A percentile compares a stretch with the other conserved stretches of the same genome.
These are phyloP conservation scores for Pezicula neosporulosa DNA, from an alignment of 2,329 filamentous ascomycete genomes.

Conservation along the genomic window DNA sequence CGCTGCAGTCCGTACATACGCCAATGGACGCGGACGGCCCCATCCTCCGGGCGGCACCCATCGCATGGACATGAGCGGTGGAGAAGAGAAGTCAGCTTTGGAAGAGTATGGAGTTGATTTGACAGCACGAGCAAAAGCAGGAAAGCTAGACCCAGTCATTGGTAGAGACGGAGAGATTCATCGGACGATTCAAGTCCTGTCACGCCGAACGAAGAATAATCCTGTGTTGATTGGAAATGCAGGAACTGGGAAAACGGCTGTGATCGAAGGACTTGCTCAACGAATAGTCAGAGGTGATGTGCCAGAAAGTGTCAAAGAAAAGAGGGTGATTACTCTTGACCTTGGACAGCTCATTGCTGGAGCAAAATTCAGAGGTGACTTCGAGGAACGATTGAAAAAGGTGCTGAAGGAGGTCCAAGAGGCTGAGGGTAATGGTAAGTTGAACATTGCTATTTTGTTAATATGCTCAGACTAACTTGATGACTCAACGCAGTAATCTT, in stretches of 20 bases:
- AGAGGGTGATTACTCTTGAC: constrained; percentile 82
- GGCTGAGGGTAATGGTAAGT: constrained; percentile 63
- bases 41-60: constrained; percentile 91
- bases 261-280: constrained; percentile 85
- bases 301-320: constrained; percentile 93
- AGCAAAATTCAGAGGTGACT: constrained; percentile 92
- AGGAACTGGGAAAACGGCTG: constrained; percentile 87
- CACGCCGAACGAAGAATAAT: constrained; percentile 82
- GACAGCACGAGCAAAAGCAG: constrained; percentile 77
- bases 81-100: constrained; percentile 76
- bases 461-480: too few relatives aligned
- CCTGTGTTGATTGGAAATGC: constrained; percentile 87
- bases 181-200: constrained; percentile 89
- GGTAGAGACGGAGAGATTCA: constrained; percentile 90
- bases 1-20: constrained; percentile 49
- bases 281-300: constrained; percentile 91
- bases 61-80: constrained; percentile 82
- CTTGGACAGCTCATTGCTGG: constrained; percentile 91
- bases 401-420: constrained; percentile 90
- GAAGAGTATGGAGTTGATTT: constrained; percentile 91
- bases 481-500: constrained; percentile 60
- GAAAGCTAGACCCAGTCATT: constrained; percentile 94
- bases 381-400: constrained; percentile 89
- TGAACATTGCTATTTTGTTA: too few relatives aligned
- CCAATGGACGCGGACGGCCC: constrained; percentile 69